Evolutionary conservation across 169 alveolate genomes (phyloP), one percentile per base, ranked within the genome.

Genomic region (Plasmodium malariae): DNA sequence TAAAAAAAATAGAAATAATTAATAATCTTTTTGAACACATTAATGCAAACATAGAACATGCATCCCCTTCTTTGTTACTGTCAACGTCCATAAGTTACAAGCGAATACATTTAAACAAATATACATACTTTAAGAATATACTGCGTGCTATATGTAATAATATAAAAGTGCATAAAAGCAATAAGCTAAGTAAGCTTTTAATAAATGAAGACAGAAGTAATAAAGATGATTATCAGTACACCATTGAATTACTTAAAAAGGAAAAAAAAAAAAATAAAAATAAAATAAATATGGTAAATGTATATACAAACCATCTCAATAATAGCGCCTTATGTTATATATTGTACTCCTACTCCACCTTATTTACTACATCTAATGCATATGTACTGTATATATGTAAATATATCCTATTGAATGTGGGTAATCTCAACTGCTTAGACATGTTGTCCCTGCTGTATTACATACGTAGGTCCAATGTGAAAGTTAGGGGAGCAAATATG

Each of bases 121-220:
- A 80, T 26, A 63, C 83, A 21, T 80, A 80, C 21, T 80, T 65
- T 80, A 80, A 80, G 40, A 80, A 80, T 69, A 55, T 80, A 3
- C 57, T 80, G 14, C 55, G 80, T 14, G 48, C 37, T 32, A 54
- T 80, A 40, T 80, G 90, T 63, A 80, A 40, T 40, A 26, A 80
- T 49, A 80, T 80, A 32, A 80, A 40, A 26, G 90, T 80, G 1
- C 65, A 80, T 24, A 80, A 65, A 69, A 80, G 6, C 26, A 80
- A 48, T 19, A 80, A 80, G 24, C 9, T 80, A 36, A 49, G 36
- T 3, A 80, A n/a, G 34, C 43, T 80, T 34, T 30, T 69, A 12
- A 32, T 37, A 40, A 59, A 19, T 70, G 83, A 76, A 19, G 63
- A 32, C 1, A 2, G 49, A 5, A 4, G 21, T 3, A 34, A 57